These are phyloP conservation scores for Penicillium sp. DNA, from an alignment of 2,329 filamentous ascomycete genomes.

Conservation along the genomic window DNA sequence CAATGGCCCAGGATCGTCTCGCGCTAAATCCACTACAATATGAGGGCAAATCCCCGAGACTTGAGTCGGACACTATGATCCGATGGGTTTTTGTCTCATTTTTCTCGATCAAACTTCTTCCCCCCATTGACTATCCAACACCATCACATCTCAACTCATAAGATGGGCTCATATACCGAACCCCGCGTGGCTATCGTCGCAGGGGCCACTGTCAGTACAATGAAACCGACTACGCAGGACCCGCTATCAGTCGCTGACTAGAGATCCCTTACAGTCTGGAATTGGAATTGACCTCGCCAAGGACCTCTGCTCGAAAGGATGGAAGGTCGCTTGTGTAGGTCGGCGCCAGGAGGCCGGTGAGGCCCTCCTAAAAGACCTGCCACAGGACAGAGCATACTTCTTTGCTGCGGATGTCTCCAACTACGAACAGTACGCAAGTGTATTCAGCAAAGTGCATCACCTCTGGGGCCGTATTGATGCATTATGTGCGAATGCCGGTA, in stretches of 20 bases:
- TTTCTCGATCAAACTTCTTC: neutral
- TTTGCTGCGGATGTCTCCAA: conserved; percentile 40
- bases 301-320: conserved; percentile 30
- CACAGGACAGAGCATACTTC: conserved; percentile 34
- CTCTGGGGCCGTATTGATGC: conserved; percentile 43
- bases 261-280: conserved; percentile 33
- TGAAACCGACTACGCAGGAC: neutral
- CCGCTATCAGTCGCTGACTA: neutral
- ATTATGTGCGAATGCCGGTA: conserved; percentile 46
- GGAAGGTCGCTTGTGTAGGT: conserved; percentile 31
- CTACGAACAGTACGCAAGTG: conserved; percentile 39
- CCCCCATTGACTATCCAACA: neutral
- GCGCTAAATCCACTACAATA: neutral
- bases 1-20: neutral
- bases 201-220: conserved; percentile 34
- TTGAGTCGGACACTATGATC: neutral
- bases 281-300: conserved; percentile 40
- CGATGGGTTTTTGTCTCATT: neutral
- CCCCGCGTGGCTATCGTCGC: conserved; percentile 34
- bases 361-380: conserved; percentile 27
- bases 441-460: conserved; percentile 39
- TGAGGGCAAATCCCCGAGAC: neutral
- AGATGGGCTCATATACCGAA: conserved; percentile 12
- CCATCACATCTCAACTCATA: neutral
- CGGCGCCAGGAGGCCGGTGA: conserved; percentile 29